phyloP scores from a whole-genome alignment of 108 stramenopile species.

The Craspedostauros australis region DNA sequence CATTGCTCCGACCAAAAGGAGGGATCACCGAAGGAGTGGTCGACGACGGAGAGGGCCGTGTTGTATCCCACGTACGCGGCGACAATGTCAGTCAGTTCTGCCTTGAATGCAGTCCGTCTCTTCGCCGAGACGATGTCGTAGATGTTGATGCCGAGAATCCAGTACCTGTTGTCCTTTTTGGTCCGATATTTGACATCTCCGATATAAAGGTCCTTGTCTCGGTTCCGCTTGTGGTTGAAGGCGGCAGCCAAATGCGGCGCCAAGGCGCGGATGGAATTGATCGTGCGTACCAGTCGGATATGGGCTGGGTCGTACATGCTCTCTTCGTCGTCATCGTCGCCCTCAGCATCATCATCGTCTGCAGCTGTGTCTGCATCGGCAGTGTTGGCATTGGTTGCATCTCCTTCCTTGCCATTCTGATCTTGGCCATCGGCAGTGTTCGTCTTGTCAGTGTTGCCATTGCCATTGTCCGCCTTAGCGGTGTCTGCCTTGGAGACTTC shows the following conservation, averaged over 20 bases:
- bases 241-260: constrained; percentile 20
- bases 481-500: no score
- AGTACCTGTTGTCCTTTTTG: constrained; percentile 9
- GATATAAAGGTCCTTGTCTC: constrained; percentile 3
- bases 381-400: neutral
- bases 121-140: no score
- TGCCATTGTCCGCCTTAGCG: constrained; percentile 1
- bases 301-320: neutral
- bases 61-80: no score
- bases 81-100: no score
- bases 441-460: constrained; percentile 1
- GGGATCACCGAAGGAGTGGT: no score
- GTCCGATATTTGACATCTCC: constrained; percentile 3
- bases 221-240: constrained; percentile 15
- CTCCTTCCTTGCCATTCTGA: neutral
- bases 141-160: constrained; percentile 17
- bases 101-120: no score
- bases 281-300: constrained; percentile 13
- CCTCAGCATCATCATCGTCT: neutral
- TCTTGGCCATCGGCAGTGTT: neutral
- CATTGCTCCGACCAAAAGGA: neutral
- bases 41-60: no score
- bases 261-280: constrained; percentile 27
- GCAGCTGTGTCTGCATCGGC: neutral
- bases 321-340: neutral